A percentile compares a stretch with the other conserved stretches of the same genome.
Evolutionary conservation across 2,329 filamentous ascomycete species (phyloP).

Genomic region (Coniochaeta sp.): DNA sequence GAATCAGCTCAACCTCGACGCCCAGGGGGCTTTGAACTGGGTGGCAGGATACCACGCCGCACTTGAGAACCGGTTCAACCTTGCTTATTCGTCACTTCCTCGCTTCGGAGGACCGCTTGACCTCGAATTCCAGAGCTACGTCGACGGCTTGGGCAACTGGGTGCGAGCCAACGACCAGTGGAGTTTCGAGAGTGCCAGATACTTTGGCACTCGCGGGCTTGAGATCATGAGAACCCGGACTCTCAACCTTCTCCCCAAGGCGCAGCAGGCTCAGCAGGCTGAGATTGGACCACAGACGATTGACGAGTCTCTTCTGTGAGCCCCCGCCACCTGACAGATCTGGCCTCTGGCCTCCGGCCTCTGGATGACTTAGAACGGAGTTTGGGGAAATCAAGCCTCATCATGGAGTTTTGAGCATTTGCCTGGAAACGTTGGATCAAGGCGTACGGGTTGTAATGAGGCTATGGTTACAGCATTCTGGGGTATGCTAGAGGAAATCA

Average conservation of each 20-base stretch:
- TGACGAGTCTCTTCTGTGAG: background rate
- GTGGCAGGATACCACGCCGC: constrained; percentile 4
- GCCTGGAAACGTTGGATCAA: background rate
- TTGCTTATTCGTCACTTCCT: constrained; percentile 6
- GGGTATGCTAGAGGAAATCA: background rate
- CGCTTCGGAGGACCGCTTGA: constrained; percentile 9
- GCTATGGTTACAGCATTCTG: background rate
- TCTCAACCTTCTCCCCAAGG: constrained; percentile 7
- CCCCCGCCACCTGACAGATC: background rate
- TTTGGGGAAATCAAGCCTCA: background rate
- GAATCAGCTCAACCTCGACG: constrained; percentile 3
- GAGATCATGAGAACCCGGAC: constrained; percentile 8
- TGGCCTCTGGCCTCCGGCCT: background rate
- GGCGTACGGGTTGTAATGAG: background rate
- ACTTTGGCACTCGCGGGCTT: constrained; percentile 13
- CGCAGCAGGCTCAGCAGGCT: background rate
- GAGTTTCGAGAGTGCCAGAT: constrained; percentile 15
- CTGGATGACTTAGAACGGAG: background rate
- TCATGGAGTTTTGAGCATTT: background rate
- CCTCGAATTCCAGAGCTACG: constrained; percentile 9
- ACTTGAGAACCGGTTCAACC: constrained; percentile 8
- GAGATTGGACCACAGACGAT: background rate
- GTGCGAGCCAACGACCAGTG: constrained; percentile 15
- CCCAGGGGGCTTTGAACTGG: constrained; percentile 12
- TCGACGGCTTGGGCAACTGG: constrained; percentile 15